Base-by-base conservation (phyloP, 768 basidiomycete species). In the Phanerochaete sordida region DNA sequence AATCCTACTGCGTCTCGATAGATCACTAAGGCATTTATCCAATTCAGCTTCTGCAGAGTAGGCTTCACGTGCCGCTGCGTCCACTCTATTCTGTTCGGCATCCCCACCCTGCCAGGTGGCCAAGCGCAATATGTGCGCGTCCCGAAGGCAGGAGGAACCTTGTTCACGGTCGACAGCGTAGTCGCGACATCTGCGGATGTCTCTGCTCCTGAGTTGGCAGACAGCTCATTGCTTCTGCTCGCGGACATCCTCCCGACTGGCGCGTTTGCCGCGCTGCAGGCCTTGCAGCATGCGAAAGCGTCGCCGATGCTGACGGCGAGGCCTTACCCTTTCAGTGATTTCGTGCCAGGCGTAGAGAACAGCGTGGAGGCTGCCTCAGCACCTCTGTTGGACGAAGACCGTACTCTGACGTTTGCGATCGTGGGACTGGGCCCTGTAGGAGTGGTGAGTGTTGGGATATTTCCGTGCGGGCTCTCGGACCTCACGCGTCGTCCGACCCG, bases 221-320 rank as follows among this genome's bases (percentile, higher is more conserved):
- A 91, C 64, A 82, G 80, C 39, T 88, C 88, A 1, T 75, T 91
- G 47, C 77, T 92, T 23, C 75, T 92, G 57, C 76, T 92, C 8
- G 86, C 87, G 11, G 91, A 92, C 66, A 90, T 91, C 66, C 78
- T 91, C 15, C 91, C 91, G 2, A 92, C 91, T 0, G 90, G 89
- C 3, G 82, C 88, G 16, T 92, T 90, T 65, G 90, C 90, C 9
- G 86, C 86, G 2, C 67, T 85, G 59, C 90, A 91, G 69, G 84
- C 84, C 2, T 66, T 91, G 59, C 83, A 84, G 59, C 89, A 92
- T 66, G 85, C 88, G 3, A 92, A 91, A 72, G 75, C 85, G 4
- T 73, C 78, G 21, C 83, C 88, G 9, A 76, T 87, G 26, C 64
- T 89, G 51, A 83, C 79, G 0, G 84, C 83, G 2, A 76, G 68